Base-by-base conservation (phyloP, 805 yeast species). In the Torulaspora delbrueckii region DNA sequence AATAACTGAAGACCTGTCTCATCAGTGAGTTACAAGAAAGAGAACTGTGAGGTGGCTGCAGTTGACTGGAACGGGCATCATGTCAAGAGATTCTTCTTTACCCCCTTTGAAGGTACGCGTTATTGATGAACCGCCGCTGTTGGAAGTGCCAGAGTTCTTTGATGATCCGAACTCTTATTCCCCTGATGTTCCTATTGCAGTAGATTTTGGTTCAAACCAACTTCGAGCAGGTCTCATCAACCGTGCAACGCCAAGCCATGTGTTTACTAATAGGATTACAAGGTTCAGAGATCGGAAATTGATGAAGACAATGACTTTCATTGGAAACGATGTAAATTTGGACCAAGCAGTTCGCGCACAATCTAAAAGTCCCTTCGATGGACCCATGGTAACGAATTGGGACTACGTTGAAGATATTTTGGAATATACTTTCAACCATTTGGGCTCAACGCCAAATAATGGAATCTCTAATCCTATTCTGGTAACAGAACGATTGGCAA, bases 351-450 rank as follows among this genome's bases (percentile, higher is more conserved):
- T 85, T 37, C 77, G 82, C 51, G 73, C 86, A 13, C 82, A 82
- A 43, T 76, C 86, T 27, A 81, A 78, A 56, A 72, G 86, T 4
- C 96, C 97, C 0, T 91, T 77, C 60, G 99, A 93, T 63, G 96
- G 96, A 0, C 77, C 86, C 4, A 69, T 88, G 54, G 72, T 93
- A 28, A 82, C 95, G 22, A 95, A 90, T 63, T 95, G 98, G 98
- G 98, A 93, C 46, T 77, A 82, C 47, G 76, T 84, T 2, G 99
- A 93, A 62, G 77, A 74, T 47, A 77, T 91, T 42, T 62, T 93
- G 40, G 98, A 91, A 65, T 93, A 89, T 60, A 72, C 89, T 0
- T 84, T 93, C 60, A 76, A 79, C 49, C 95, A 87, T 62, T 59
- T 91, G 39, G 84, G 91, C 3, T 93, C 88, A 2, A 58, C 57